Evolutionary conservation across 1,284 basidiomycete species (phyloP).

Genomic region (Moniliella sp.): DNA sequence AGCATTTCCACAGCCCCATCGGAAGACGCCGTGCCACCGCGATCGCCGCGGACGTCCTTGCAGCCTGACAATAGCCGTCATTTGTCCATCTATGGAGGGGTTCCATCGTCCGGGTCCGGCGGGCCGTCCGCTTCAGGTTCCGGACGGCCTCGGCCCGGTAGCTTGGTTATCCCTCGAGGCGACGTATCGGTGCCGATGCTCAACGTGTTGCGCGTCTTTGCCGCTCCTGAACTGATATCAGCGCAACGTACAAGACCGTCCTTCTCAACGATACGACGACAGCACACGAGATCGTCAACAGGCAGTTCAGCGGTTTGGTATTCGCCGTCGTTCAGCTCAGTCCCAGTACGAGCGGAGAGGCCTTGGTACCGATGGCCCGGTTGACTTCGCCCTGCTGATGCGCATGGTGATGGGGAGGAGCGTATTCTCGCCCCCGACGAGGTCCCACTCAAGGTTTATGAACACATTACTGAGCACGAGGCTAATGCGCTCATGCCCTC

Average conservation of each 20-base stretch:
- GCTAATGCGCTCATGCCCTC: slow-evolving; percentile 41
- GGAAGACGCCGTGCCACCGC: too few species aligned
- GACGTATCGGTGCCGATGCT: slow-evolving; percentile 60
- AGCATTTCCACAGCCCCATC: too few species aligned
- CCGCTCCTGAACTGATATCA: slow-evolving; percentile 59
- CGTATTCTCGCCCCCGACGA: slow-evolving; percentile 50
- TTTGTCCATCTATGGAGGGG: too few species aligned
- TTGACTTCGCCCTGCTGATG: too few species aligned
- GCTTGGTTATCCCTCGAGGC: slow-evolving; percentile 29
- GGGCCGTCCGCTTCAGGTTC: too few species aligned
- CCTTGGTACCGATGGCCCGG: too few species aligned
- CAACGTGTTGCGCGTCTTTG: slow-evolving; percentile 81
- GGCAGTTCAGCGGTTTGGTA: slow-evolving; percentile 71
- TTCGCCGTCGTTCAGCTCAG: slow-evolving; percentile 39
- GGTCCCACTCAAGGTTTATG: slow-evolving; percentile 65
- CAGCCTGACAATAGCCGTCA: too few species aligned
- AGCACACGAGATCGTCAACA: slow-evolving; percentile 65
- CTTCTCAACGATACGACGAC: slow-evolving; percentile 67
- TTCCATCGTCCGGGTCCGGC: too few species aligned
- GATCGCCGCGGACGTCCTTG: too few species aligned
- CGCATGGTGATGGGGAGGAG: slow-evolving; percentile 65
- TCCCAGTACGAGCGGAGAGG: slow-evolving; percentile 50
- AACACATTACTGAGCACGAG: slow-evolving; percentile 44
- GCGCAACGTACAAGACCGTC: slow-evolving; percentile 96
- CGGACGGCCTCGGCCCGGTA: slow-evolving; percentile 25